These are phyloP conservation scores for Apophysomyces variabilis DNA, from an alignment of 371 early-diverging fungal species.

Conservation along the genomic window DNA sequence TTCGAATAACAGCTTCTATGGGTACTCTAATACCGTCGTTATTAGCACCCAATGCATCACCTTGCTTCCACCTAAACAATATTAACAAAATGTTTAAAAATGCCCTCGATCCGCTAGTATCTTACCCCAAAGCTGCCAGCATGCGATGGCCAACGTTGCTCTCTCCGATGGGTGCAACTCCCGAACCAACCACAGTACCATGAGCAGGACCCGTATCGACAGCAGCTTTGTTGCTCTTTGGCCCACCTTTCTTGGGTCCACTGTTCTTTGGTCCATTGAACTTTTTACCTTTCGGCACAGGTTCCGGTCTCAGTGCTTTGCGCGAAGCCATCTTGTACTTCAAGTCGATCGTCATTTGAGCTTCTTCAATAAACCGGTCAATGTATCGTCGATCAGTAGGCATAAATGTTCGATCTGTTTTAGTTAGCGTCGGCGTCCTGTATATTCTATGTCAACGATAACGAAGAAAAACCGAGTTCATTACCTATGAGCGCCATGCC, in stretches of 20 bases:
- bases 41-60: slow-evolving; percentile 79
- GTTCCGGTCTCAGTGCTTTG: neutral
- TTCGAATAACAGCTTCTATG: slow-evolving; percentile 84
- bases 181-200: slow-evolving; percentile 73
- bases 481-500: slow-evolving; percentile 45
- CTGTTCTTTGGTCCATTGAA: neutral
- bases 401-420: slow-evolving; percentile 54
- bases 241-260: neutral
- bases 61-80: slow-evolving; percentile 72
- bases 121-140: slow-evolving; percentile 81
- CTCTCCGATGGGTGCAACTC: slow-evolving; percentile 65
- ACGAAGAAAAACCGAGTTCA: neutral
- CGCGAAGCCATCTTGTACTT: slow-evolving; percentile 14
- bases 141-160: slow-evolving; percentile 82
- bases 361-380: slow-evolving; percentile 42
- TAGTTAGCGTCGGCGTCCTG: slow-evolving; percentile 50
- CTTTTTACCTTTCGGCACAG: slow-evolving; percentile 21
- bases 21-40: slow-evolving; percentile 84
- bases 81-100: neutral
- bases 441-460: neutral
- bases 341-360: slow-evolving; percentile 38
- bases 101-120: neutral
- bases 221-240: neutral
- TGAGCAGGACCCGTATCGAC: slow-evolving; percentile 24
- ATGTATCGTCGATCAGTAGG: slow-evolving; percentile 55